Percentiles rank a stretch among this genome's conserved stretches.
phyloP scores from a whole-genome alignment of 2,329 filamentous ascomycete species.

The Huntiella moniliformis region DNA sequence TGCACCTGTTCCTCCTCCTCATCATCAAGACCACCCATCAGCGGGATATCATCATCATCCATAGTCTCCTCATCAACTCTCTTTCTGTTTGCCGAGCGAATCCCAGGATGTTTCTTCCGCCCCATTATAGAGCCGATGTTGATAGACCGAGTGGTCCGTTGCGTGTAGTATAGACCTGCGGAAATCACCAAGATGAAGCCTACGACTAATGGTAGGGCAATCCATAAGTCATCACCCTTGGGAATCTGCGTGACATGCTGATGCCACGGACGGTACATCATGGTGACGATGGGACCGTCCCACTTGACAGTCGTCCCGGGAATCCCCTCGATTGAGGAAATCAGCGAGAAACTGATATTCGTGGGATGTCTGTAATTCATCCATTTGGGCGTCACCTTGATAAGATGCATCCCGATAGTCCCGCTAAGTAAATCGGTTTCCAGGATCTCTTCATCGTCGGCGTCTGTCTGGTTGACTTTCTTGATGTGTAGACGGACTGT shows the following conservation, averaged over 20 bases:
- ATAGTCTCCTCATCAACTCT: slow-evolving; percentile 7
- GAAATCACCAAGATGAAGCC: slow-evolving; percentile 28
- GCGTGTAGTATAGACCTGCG: slow-evolving; percentile 38
- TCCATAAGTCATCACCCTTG: slow-evolving; percentile 26
- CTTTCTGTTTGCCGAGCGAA: slow-evolving; percentile 11
- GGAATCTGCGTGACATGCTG: slow-evolving; percentile 17
- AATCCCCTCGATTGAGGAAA: slow-evolving; percentile 20
- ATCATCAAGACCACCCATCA: slow-evolving; percentile 18
- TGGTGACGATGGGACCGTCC: slow-evolving; percentile 16
- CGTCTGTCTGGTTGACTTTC: slow-evolving; percentile 25
- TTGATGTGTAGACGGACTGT: slow-evolving; percentile 16
- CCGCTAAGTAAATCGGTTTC: slow-evolving; percentile 19
- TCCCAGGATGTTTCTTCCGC: slow-evolving; percentile 1
- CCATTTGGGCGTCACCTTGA: slow-evolving; percentile 22
- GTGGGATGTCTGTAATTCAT: slow-evolving; percentile 21
- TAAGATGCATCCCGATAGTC: slow-evolving; percentile 29
- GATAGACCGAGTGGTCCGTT: slow-evolving; percentile 31
- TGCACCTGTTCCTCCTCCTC: not conserved
- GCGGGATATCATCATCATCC: slow-evolving; percentile 5
- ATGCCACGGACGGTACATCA: slow-evolving; percentile 18
- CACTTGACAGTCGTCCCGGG: slow-evolving; percentile 7
- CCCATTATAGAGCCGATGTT: slow-evolving; percentile 33
- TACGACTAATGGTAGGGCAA: slow-evolving; percentile 33
- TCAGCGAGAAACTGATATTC: slow-evolving; percentile 31
- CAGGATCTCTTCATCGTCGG: slow-evolving; percentile 21